phyloP scores from a whole-genome alignment of 495 filamentous ascomycete species.

The Sordaria brevicollis region DNA sequence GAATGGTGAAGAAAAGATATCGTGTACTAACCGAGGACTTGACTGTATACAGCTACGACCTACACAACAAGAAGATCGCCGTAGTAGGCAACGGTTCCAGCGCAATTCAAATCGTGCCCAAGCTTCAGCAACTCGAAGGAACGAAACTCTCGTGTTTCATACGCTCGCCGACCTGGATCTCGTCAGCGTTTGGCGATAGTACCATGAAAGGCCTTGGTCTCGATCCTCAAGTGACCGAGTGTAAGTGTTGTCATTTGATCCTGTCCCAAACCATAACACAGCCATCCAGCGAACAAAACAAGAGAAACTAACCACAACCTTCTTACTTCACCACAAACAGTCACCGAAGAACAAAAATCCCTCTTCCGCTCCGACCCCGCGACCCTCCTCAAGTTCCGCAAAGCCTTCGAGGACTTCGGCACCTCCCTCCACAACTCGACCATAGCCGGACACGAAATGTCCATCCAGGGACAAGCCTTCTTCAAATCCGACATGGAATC shows the following conservation, averaged over 20 bases:
- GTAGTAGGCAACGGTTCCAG: constrained; percentile 53
- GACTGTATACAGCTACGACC: constrained; percentile 30
- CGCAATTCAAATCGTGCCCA: constrained; percentile 60
- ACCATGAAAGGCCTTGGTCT: constrained; percentile 30
- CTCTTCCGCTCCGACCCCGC: constrained; percentile 21
- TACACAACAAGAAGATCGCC: constrained; percentile 41
- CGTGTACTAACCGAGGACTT: neutral
- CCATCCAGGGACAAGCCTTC: constrained; percentile 9
- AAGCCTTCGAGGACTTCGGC: constrained; percentile 29
- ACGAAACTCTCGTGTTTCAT: constrained; percentile 54
- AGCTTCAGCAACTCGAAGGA: constrained; percentile 44
- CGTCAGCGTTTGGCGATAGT: constrained; percentile 28
- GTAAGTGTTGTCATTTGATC: constrained; percentile 21
- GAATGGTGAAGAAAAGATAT: neutral
- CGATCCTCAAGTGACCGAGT: constrained; percentile 23
- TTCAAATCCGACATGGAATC: constrained; percentile 24
- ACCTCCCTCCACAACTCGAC: constrained; percentile 29
- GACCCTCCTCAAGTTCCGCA: constrained; percentile 25
- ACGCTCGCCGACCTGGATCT: constrained; percentile 58
- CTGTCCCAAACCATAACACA: neutral
- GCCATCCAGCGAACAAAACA: neutral
- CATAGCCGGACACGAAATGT: constrained; percentile 22
- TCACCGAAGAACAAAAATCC: constrained; percentile 24
- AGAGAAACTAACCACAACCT: neutral
- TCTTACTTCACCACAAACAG: constrained; percentile 9